These are phyloP conservation scores for Trypanosoma cruzi DNA, from an alignment of 208 protist species.

Conservation along the genomic window DNA sequence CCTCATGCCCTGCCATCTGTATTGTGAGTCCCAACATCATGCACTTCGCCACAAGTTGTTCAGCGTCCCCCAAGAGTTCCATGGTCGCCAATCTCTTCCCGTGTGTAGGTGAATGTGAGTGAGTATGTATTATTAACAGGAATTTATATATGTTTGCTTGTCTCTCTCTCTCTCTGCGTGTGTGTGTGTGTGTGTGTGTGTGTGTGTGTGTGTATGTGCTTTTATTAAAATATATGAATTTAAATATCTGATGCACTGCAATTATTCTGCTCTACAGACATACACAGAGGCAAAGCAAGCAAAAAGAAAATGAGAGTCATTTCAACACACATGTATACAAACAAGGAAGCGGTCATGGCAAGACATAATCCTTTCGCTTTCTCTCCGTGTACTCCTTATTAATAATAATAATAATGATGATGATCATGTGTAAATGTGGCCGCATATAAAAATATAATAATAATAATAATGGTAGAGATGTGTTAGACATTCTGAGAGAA, in stretches of 20 bases:
- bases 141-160: not conserved
- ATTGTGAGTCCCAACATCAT: constrained; percentile 78
- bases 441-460: too few species aligned
- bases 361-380: too few species aligned
- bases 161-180: too few species aligned
- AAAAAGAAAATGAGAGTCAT: not conserved
- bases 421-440: too few species aligned
- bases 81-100: too few species aligned
- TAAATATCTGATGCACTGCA: not conserved
- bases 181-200: not conserved
- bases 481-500: too few species aligned
- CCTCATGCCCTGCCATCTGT: constrained; percentile 35
- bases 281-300: not conserved
- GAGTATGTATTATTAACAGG: not conserved
- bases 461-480: too few species aligned
- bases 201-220: too few species aligned
- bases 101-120: not conserved
- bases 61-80: constrained; percentile 13
- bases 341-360: not conserved
- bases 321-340: not conserved
- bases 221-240: not conserved
- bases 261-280: not conserved
- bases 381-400: too few species aligned
- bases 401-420: too few species aligned
- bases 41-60: constrained; percentile 71